Base-by-base conservation (phyloP, 768 basidiomycete species). In the Boletus coccyginus region DNA sequence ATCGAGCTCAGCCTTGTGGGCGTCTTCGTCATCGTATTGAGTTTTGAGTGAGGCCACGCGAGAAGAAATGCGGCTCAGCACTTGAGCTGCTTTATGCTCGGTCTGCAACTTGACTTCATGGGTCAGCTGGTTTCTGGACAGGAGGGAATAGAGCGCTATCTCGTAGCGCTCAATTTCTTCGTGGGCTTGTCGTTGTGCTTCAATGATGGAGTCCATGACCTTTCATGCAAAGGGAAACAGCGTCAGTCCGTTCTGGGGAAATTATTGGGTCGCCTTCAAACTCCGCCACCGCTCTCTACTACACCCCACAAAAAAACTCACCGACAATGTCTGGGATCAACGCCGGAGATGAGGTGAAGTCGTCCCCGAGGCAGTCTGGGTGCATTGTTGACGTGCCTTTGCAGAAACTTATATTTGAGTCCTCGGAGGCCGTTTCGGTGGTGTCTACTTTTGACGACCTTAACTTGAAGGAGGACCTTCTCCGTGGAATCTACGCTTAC, bases 401-500 rank as follows among this genome's bases (percentile, higher is more conserved):
- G 0, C 64, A 92, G 83, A 94, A 94, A 89, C 87, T 95, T 59
- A 87, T 95, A 5, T 96, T 96, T 63, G 94, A 96, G 75, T 95
- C 94, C 42, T 94, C 93, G 43, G 94, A 96, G 74, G 87, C 90
- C 13, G 87, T 97, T 62, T 87, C 88, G 31, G 90, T 92, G 44
- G 82, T 96, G 62, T 91, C 90, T 46, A 92, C 92, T 7, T 93
- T 93, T 68, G 91, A 93, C 68, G 92, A 93, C 78, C 84, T 94
- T 44, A 83, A 88, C 64, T 75, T 99, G 69, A 98, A 98, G 78
- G 90, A 94, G 67, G 94, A 98, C 74, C 85, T 99, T 51, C 75
- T 98, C 54, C 87, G 97, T 63, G 97, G 97, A 64, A 92, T 99
- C 71, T 98, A 98, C 75, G 96, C 94, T 55, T 98, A 98, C 79